These are phyloP conservation scores for Suzukiozyma palmioleophila DNA, from an alignment of 1,139 yeast species.

Conservation along the genomic window DNA sequence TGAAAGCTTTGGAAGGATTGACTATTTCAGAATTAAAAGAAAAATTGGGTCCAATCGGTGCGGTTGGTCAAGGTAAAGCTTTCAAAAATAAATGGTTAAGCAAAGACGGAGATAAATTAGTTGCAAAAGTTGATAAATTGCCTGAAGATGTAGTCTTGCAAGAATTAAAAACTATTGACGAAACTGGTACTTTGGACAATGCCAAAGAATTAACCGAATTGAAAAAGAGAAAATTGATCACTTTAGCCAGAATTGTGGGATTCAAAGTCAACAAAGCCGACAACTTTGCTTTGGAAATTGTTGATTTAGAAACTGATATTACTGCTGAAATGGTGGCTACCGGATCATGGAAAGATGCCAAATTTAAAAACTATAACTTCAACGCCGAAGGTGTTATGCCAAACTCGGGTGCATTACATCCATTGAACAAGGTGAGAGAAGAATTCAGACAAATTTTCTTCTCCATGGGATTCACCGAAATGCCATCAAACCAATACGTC, in stretches of 20 bases:
- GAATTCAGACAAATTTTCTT: slow-evolving; percentile 97
- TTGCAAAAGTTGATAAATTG: slow-evolving; percentile 47
- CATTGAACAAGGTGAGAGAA: slow-evolving; percentile 91
- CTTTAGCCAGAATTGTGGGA: slow-evolving; percentile 68
- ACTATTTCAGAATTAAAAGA: slow-evolving; percentile 77
- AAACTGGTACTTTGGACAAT: slow-evolving; percentile 54
- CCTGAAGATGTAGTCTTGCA: slow-evolving; percentile 69
- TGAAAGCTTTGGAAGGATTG: slow-evolving; percentile 71
- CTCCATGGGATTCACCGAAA: slow-evolving; percentile 96
- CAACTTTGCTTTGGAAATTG: slow-evolving; percentile 77
- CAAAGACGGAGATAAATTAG: slow-evolving; percentile 78
- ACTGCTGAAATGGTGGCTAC: slow-evolving; percentile 84
- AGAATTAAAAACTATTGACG: slow-evolving; percentile 55
- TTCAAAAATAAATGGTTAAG: slow-evolving; percentile 96
- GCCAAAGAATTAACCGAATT: slow-evolving; percentile 74
- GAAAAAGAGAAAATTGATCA: slow-evolving; percentile 87
- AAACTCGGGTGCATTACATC: slow-evolving; percentile 90
- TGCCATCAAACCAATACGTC: slow-evolving; percentile 98
- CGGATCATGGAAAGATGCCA: slow-evolving; percentile 78
- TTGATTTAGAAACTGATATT: slow-evolving; percentile 84
- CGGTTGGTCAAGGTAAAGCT: slow-evolving; percentile 96
- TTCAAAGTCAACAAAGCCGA: slow-evolving; percentile 76
- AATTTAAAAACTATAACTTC: slow-evolving; percentile 94
- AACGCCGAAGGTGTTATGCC: slow-evolving; percentile 90
- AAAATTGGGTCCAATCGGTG: slow-evolving; percentile 77